Evolutionary conservation across 148 eudicot genomes (phyloP), one percentile per base, ranked within the genome.

Genomic region (Camellia lanceoleosa): DNA sequence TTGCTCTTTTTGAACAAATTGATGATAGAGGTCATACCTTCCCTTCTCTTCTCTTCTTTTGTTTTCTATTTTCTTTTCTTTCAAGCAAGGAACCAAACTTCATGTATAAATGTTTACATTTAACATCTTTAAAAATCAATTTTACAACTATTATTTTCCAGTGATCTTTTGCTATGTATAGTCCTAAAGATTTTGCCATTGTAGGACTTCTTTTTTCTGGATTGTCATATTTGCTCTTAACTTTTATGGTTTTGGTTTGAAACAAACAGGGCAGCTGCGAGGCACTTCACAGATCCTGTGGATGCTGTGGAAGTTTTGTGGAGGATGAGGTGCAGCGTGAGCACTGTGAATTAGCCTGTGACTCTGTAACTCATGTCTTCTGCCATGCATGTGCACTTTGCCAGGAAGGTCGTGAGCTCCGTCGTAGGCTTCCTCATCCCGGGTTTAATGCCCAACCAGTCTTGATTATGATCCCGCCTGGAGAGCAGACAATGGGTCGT

Each of bases 401-500:
- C 82, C 98, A 95, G 87, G 98, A 92, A 87, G 98, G 91, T 59
- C 91, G 98, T 44, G 98, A 95, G 80, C 80, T 93, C 63, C 95
- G 98, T 46, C 95, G 94, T 41, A 91, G 97, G 92, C 84, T 92
- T 64, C 91, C 94, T 80, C 98, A 95, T 84, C 97, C 97, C 3
- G 91, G 87, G 4, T 89, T 91, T 72, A 87, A 88, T 79, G 87
- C 89, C 47, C 94, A 89, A 78, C 93, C 88, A 8, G 83, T 91
- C 51, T 16, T 90, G 64, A 80, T 89, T 75, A 92, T 90, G 97
- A 71, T 90, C 73, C 93, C 97, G 0, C 98, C 97, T 5, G 84
- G 79, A 0, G 91, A 81, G 19, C 98, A 95, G 86, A 44, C 93
- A 73, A 95, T 95, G 97, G 97, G 86, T 46, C 97, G 97, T 8